Percentiles rank a stretch among this genome's conserved stretches.
Conservation (phyloP, 202 grass and related monocot genomes). For the Schoenoplectus triqueter region DNA sequence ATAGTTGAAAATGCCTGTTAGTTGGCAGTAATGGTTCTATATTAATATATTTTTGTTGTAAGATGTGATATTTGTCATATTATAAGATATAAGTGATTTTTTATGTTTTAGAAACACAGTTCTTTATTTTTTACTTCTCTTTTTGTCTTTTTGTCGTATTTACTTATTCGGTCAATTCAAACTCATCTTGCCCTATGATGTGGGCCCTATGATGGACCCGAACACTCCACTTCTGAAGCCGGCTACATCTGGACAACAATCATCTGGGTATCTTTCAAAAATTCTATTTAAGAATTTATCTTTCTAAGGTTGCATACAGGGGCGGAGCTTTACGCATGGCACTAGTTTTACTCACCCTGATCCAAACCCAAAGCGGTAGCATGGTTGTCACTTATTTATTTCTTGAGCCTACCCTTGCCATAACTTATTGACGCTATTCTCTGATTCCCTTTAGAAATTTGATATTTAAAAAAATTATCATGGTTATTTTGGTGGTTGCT, state of each 20-base stretch:
- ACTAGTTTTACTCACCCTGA: no score
- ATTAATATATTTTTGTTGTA: background rate
- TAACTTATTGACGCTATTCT: no score
- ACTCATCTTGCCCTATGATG: constrained; percentile 74
- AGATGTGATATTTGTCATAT: background rate
- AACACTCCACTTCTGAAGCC: constrained; percentile 79
- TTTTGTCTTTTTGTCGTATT: background rate
- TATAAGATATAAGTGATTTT: background rate
- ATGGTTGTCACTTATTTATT: no score
- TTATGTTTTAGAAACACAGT: background rate
- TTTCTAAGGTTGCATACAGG: constrained; percentile 53
- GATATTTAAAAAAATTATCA: no score
- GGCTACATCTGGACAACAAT: constrained; percentile 65
- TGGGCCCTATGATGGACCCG: constrained; percentile 72
- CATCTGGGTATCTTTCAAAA: constrained; percentile 66
- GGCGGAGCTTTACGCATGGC: no score
- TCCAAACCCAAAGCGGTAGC: no score
- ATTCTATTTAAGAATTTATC: background rate
- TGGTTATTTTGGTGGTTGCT: no score
- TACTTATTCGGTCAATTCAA: constrained; percentile 42
- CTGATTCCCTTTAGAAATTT: no score
- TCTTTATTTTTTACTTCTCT: background rate
- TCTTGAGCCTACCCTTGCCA: no score
- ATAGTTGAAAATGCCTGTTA: background rate
- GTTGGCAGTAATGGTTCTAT: background rate